These are phyloP conservation scores for Paracoccidioides lutzii DNA, from an alignment of 2,329 filamentous ascomycete species.

Conservation along the genomic window DNA sequence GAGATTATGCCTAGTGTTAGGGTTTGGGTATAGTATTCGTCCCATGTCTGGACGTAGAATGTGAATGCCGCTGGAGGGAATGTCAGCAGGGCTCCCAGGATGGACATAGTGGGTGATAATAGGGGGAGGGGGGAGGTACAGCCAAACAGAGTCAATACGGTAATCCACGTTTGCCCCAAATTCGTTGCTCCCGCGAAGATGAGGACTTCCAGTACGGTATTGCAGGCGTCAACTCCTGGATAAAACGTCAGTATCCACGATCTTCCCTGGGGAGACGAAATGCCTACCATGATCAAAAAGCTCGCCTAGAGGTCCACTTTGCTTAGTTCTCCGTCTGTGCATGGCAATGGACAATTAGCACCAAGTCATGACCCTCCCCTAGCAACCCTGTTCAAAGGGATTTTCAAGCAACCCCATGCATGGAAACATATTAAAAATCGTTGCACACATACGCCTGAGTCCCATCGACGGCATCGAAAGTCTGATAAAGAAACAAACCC, in stretches of 20 bases:
- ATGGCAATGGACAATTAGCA: constrained; percentile 2
- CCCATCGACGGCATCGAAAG: constrained; percentile 94
- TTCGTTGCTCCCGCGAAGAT: constrained; percentile 90
- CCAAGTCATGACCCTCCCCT: not conserved
- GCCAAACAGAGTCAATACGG: constrained; percentile 69
- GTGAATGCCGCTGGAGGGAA: constrained; percentile 58
- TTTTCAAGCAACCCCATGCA: not conserved
- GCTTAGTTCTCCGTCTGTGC: constrained; percentile 64
- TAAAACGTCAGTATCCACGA: constrained; percentile 7
- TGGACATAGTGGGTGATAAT: not conserved
- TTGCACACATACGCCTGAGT: constrained; percentile 63
- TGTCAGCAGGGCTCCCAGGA: not conserved
- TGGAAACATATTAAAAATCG: constrained; percentile 6
- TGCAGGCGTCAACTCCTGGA: constrained; percentile 73
- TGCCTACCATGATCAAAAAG: constrained; percentile 78
- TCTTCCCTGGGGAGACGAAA: not conserved
- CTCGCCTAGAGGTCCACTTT: constrained; percentile 88
- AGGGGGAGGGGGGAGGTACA: constrained; percentile 39
- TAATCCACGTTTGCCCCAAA: constrained; percentile 83
- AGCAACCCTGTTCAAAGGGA: not conserved
- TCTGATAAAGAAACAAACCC: constrained; percentile 92
- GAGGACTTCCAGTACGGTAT: constrained; percentile 85
- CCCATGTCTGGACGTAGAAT: constrained; percentile 99
- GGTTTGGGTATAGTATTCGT: constrained; percentile 96
- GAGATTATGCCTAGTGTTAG: constrained; percentile 85